A percentile compares a stretch with the other conserved stretches of the same genome.
These are phyloP conservation scores for Penicillium sp. DNA, from an alignment of 2,329 filamentous ascomycete species.

Conservation along the genomic window DNA sequence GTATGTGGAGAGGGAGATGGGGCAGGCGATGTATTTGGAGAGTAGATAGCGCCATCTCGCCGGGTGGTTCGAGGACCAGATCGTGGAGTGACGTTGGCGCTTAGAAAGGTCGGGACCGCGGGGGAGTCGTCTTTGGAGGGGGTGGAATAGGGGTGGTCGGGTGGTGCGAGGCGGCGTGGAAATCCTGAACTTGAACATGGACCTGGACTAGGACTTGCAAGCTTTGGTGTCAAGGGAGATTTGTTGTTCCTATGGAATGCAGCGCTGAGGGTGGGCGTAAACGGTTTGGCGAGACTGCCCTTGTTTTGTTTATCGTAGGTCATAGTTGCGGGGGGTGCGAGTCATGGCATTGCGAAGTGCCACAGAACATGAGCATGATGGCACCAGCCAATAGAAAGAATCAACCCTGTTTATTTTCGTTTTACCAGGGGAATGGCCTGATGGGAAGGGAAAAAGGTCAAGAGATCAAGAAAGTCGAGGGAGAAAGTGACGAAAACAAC, in stretches of 20 bases:
- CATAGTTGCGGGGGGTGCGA: constrained; percentile 46
- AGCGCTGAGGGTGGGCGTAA: constrained; percentile 68
- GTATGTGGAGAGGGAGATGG: constrained; percentile 29
- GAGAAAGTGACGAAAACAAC: constrained; percentile 27
- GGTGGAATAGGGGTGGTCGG: constrained; percentile 35
- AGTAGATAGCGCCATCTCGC: constrained; percentile 65
- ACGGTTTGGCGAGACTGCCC: constrained; percentile 53
- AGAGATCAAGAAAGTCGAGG: constrained; percentile 5
- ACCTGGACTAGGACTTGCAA: constrained; percentile 45
- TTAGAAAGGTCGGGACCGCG: constrained; percentile 57
- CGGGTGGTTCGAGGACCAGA: constrained; percentile 71
- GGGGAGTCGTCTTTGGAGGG: constrained; percentile 50
- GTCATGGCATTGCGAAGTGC: constrained; percentile 47
- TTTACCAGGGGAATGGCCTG: constrained; percentile 17
- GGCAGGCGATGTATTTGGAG: constrained; percentile 54
- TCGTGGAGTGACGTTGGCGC: constrained; percentile 72
- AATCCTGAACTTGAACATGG: constrained; percentile 13
- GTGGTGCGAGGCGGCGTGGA: constrained; percentile 34
- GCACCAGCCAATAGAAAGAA: constrained; percentile 16
- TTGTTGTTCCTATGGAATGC: constrained; percentile 57
- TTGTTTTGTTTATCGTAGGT: constrained; percentile 53
- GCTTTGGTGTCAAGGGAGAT: constrained; percentile 59
- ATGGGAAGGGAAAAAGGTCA: not conserved
- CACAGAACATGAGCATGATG: constrained; percentile 35
- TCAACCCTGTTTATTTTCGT: not conserved